Conservation (phyloP, 495 filamentous ascomycete genomes). For the Penicillium cataractarum region DNA sequence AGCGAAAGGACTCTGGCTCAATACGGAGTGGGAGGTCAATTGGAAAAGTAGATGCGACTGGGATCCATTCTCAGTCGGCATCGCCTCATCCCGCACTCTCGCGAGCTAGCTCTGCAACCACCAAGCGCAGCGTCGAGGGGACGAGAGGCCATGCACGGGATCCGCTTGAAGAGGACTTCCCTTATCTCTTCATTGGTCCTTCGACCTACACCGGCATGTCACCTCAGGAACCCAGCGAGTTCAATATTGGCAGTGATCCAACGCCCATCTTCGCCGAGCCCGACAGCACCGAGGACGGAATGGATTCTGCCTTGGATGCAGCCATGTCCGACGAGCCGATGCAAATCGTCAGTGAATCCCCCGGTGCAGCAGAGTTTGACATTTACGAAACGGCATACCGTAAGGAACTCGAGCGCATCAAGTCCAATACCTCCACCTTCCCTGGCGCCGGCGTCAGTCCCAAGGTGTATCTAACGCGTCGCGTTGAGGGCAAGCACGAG, state of each 20-base stretch:
- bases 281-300: conserved; percentile 25
- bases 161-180: conserved; percentile 59
- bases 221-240: conserved; percentile 15
- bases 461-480: conserved; percentile 61
- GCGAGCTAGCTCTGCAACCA: conserved; percentile 42
- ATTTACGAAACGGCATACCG: conserved; percentile 89
- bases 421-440: conserved; percentile 34
- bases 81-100: conserved; percentile 33
- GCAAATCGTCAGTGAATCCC: conserved; percentile 75
- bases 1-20: conserved; percentile 36
- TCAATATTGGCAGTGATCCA: conserved; percentile 20
- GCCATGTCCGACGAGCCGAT: conserved; percentile 18
- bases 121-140: conserved; percentile 47
- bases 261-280: conserved; percentile 30
- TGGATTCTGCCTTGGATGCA: conserved; percentile 13
- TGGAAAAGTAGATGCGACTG: conserved; percentile 26
- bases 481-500: conserved; percentile 58
- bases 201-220: conserved; percentile 46
- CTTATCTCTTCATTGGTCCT: conserved; percentile 76
- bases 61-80: conserved; percentile 28
- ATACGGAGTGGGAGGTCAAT: conserved; percentile 28
- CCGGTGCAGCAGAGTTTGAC: conserved; percentile 76
- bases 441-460: conserved; percentile 36
- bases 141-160: conserved; percentile 70
- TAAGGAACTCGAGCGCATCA: conserved; percentile 76